Conservation (phyloP, 805 yeast genomes). For the Lipomyces mesembrius region DNA sequence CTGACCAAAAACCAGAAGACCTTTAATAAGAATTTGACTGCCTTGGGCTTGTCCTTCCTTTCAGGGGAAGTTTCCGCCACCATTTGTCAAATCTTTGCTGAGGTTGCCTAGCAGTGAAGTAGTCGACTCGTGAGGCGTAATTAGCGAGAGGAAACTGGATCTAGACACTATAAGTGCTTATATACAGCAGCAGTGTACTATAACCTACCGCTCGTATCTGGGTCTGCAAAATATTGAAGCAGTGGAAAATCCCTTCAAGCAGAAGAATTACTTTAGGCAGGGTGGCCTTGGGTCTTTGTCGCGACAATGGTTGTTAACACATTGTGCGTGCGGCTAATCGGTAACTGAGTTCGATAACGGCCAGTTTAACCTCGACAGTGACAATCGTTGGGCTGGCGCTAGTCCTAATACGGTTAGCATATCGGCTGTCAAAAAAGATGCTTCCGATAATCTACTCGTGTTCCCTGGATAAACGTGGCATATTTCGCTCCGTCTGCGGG, state of each 20-base stretch:
- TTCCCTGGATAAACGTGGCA: too few relatives aligned
- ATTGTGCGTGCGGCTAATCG: background rate
- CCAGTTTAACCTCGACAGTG: background rate
- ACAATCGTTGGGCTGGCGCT: background rate
- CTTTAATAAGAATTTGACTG: background rate
- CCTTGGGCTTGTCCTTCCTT: slow-evolving; percentile 6
- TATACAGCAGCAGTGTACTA: background rate
- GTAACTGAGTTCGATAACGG: background rate
- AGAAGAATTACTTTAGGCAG: background rate
- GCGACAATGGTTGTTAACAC: too few relatives aligned
- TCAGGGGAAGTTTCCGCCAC: background rate
- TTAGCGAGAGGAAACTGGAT: background rate
- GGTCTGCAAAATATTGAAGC: background rate
- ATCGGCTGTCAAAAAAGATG: too few relatives aligned
- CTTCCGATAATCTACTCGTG: too few relatives aligned
- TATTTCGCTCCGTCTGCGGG: background rate
- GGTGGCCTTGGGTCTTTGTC: background rate
- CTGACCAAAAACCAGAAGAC: slow-evolving; percentile 17
- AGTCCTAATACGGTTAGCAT: background rate
- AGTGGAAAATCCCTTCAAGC: background rate
- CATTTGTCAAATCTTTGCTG: background rate
- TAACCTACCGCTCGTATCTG: background rate
- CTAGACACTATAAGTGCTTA: background rate
- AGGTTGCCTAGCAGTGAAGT: background rate
- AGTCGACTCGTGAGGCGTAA: background rate